Evolutionary conservation across 2,329 filamentous ascomycete species (phyloP).

Genomic region (Myrmaecium sp.): DNA sequence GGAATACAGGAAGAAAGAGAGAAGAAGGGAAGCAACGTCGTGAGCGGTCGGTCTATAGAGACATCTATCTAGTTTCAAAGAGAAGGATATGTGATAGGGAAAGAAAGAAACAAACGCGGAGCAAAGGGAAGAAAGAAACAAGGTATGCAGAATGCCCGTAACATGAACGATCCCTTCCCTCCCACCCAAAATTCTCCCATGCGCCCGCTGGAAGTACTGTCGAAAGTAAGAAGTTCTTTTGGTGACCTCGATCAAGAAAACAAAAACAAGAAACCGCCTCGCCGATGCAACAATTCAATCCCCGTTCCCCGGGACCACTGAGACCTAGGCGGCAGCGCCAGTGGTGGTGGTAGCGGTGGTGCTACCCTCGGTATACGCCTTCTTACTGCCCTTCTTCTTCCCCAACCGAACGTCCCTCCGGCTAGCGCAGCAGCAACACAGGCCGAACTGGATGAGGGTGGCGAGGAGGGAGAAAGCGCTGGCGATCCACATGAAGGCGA

Average conservation of each 20-base stretch:
- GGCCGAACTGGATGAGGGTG: constrained; percentile 52
- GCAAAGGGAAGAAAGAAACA: too few relatives aligned
- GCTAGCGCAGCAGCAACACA: constrained; percentile 61
- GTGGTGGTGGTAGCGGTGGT: constrained; percentile 1
- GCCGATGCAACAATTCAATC: constrained; percentile 1
- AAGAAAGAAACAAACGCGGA: too few relatives aligned
- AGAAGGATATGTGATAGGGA: too few relatives aligned
- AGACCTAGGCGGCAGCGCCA: constrained; percentile 2
- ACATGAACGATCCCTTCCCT: too few relatives aligned
- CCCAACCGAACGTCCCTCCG: constrained; percentile 35
- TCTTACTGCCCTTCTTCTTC: constrained; percentile 25
- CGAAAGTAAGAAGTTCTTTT: neutral
- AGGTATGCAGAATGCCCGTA: too few relatives aligned
- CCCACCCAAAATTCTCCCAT: neutral
- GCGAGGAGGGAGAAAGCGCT: constrained; percentile 48
- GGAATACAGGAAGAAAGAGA: too few relatives aligned
- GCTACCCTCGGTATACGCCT: constrained; percentile 7
- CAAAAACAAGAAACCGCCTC: constrained; percentile 1
- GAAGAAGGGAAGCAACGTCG: too few relatives aligned
- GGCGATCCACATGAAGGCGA: constrained; percentile 81
- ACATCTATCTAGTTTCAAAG: too few relatives aligned
- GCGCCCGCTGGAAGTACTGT: constrained; percentile 16
- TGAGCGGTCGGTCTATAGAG: too few relatives aligned
- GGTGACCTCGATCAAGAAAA: too few relatives aligned
- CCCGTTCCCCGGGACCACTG: too few relatives aligned